Evolutionary conservation across 2,329 filamentous ascomycete species (phyloP).

Genomic region (Colletotrichum filicis): DNA sequence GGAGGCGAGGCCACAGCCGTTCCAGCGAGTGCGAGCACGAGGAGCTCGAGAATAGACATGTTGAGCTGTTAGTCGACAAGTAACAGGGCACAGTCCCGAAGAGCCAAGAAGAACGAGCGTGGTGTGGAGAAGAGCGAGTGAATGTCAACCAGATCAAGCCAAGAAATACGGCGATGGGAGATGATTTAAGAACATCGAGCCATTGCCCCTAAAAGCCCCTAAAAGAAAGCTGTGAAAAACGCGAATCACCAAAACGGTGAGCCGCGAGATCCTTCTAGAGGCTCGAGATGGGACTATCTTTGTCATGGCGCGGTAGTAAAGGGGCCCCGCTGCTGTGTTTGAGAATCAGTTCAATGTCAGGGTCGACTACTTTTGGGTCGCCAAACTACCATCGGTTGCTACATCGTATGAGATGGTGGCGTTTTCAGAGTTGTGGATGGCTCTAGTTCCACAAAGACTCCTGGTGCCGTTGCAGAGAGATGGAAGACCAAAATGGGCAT

Average conservation of each 20-base stretch:
- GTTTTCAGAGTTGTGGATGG: not conserved
- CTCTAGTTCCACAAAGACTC: not conserved
- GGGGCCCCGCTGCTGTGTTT: not conserved
- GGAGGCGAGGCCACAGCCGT: constrained; percentile 11
- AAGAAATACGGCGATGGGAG: constrained; percentile 10
- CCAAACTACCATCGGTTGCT: not conserved
- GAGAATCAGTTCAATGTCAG: constrained; percentile 11
- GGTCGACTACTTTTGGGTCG: not conserved
- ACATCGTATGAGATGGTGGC: constrained; percentile 3
- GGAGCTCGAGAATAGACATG: constrained; percentile 9
- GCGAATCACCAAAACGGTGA: constrained; percentile 18
- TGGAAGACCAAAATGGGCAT: not conserved
- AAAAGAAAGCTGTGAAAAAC: not conserved
- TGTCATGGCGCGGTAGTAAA: constrained; percentile 8
- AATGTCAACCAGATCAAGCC: constrained; percentile 1
- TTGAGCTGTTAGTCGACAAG: not conserved
- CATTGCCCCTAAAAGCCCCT: not conserved
- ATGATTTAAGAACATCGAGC: constrained; percentile 5
- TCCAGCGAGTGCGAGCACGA: constrained; percentile 4
- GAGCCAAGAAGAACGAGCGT: not conserved
- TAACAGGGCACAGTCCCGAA: not conserved
- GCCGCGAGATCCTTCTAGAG: not conserved
- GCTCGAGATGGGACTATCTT: not conserved
- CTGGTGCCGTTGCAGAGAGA: not conserved
- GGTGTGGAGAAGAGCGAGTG: not conserved